A percentile compares a stretch with the other conserved stretches of the same genome.
Conservation (phyloP, 768 basidiomycete species). For the Fibroporia radiculosa region DNA sequence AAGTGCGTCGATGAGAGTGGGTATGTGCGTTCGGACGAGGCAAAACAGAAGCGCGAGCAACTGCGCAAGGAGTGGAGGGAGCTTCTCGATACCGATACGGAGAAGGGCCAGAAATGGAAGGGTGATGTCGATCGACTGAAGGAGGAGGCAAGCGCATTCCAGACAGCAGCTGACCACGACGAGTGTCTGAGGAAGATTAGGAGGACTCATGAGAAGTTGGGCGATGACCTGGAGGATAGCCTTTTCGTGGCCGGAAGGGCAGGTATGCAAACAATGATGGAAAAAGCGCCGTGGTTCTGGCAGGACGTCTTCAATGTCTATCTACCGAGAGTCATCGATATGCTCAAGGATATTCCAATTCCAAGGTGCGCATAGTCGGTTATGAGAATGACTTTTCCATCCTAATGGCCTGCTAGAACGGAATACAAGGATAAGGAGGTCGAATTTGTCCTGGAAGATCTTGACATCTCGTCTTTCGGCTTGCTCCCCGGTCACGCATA, state of each 20-base stretch:
- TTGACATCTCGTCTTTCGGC: constrained; percentile 60
- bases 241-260: constrained; percentile 30
- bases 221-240: constrained; percentile 40
- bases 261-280: constrained; percentile 44
- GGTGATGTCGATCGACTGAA: constrained; percentile 38
- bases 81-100: constrained; percentile 37
- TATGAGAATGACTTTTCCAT: not conserved
- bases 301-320: constrained; percentile 79
- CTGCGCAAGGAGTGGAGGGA: constrained; percentile 44
- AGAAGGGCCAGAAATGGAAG: constrained; percentile 43
- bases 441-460: constrained; percentile 70
- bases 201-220: constrained; percentile 41
- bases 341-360: constrained; percentile 58
- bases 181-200: constrained; percentile 39
- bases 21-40: constrained; percentile 45
- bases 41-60: constrained; percentile 30
- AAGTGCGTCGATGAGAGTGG: constrained; percentile 41
- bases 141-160: constrained; percentile 36
- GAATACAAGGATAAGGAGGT: constrained; percentile 63
- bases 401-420: constrained; percentile 34
- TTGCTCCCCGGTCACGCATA: constrained; percentile 64
- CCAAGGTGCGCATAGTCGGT: constrained; percentile 40
- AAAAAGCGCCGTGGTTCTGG: constrained; percentile 71
- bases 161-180: constrained; percentile 39
- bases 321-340: constrained; percentile 45